Base-by-base conservation (phyloP, 2,329 filamentous ascomycete species). In the Neocucurbitaria cava region DNA sequence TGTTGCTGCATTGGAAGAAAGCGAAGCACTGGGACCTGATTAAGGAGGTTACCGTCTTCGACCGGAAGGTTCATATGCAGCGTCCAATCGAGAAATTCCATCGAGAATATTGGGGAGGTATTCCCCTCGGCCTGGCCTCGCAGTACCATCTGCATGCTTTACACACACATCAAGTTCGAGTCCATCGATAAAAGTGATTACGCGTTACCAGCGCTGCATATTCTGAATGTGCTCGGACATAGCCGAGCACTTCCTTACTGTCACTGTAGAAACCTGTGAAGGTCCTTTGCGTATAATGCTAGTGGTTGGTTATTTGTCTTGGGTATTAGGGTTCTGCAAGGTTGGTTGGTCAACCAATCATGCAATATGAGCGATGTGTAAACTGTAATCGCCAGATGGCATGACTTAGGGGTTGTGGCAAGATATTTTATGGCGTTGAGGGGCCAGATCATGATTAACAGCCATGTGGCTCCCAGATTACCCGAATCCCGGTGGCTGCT, bases 91-190 rank as follows among this genome's bases (percentile, higher is more conserved):
- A 59, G 18, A 54, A 26, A 9, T 49, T 72, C 4, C 52, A 48
- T 46, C 61, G 68, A 23, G 52, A 45, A n/a, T 59, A 69, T 40
- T 52, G 64, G 30, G 48, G 45, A 15, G 61, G 59, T 1, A 58
- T 65, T 26, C 62, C 65, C 10, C 31, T 71, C 33, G 69, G 68
- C 1, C 35, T 71, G 26, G 62, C 62, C 8, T 61, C 57, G 24
- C 67, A 73, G 41, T 72, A 66, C 40, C 69, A 67, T 38, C 46
- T 66, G 9, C 33, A 50, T 31, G 59, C 50, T 2, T 38, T 66
- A 26, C 35, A 46, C 18, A 56, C 57, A n/a, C 61, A 57, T 48
- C 50, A 52, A 9, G 55, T 64, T 28, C 55, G 51, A 21, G 15
- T 52, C 13, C 46, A 26, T 44, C 39, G 38, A 21, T 51, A 44